Percentiles rank a stretch among this genome's conserved stretches.
These are phyloP conservation scores for Phaeosphaeria sp. DNA, from an alignment of 2,329 filamentous ascomycete genomes.

Conservation along the genomic window DNA sequence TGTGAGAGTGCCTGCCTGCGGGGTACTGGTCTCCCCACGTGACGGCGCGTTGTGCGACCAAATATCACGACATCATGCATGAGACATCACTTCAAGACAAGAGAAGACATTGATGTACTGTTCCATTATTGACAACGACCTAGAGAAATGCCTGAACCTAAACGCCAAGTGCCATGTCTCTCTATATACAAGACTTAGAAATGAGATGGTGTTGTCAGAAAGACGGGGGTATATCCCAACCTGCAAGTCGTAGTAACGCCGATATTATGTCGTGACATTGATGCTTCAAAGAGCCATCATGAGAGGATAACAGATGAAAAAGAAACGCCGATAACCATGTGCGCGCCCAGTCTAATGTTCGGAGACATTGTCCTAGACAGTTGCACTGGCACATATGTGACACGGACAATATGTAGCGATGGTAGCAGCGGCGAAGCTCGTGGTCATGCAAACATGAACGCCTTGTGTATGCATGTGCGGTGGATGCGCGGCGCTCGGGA, in stretches of 20 bases:
- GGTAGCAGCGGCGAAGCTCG: neutral
- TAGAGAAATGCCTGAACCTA: neutral
- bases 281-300: neutral
- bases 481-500: neutral
- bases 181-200: neutral
- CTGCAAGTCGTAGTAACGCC: neutral
- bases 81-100: neutral
- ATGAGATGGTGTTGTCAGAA: neutral
- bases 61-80: neutral
- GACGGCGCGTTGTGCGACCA: slow-evolving; percentile 1
- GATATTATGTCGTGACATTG: neutral
- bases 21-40: neutral
- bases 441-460: neutral
- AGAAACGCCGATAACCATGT: neutral
- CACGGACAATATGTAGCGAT: neutral
- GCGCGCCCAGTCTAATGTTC: neutral
- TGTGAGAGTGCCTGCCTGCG: neutral
- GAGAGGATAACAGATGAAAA: neutral
- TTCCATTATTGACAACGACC: neutral
- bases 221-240: slow-evolving; percentile 10
- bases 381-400: neutral
- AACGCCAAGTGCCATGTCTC: slow-evolving; percentile 1
- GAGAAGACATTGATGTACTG: neutral
- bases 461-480: neutral
- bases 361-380: neutral